A percentile compares a stretch with the other conserved stretches of the same genome.
Evolutionary conservation across 768 basidiomycete genomes (phyloP).

Genomic region (Favolaschia claudopus): DNA sequence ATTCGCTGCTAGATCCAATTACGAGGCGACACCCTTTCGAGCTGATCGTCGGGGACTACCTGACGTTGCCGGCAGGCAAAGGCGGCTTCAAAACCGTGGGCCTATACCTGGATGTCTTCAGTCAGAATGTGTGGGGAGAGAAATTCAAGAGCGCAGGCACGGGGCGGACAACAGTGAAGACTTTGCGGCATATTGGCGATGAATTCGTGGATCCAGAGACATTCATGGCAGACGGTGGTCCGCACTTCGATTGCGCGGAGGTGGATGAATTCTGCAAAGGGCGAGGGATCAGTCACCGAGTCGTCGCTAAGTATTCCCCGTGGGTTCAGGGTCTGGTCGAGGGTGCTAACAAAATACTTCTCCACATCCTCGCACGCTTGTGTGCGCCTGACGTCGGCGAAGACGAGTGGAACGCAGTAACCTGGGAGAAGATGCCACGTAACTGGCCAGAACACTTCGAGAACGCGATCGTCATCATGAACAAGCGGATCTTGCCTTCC

Average conservation of each 20-base stretch:
- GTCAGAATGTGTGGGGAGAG: slow-evolving; percentile 30
- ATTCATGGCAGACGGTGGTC: too few species aligned
- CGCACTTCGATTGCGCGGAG: slow-evolving; percentile 29
- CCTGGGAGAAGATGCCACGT: slow-evolving; percentile 19
- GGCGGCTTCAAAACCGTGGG: slow-evolving; percentile 26
- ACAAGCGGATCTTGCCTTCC: slow-evolving; percentile 32
- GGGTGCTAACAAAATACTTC: slow-evolving; percentile 30
- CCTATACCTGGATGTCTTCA: slow-evolving; percentile 23
- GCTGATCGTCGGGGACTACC: slow-evolving; percentile 35
- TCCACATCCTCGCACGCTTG: slow-evolving; percentile 23
- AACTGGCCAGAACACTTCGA: slow-evolving; percentile 32
- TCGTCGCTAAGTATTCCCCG: slow-evolving; percentile 27
- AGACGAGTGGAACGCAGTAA: slow-evolving; percentile 5
- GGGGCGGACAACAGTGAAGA: too few species aligned
- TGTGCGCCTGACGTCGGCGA: slow-evolving; percentile 28
- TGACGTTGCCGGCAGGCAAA: slow-evolving; percentile 29
- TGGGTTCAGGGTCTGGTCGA: slow-evolving; percentile 37
- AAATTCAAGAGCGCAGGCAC: too few species aligned
- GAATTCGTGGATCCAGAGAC: too few species aligned
- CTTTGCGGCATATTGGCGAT: too few species aligned
- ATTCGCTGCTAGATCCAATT: slow-evolving; percentile 36
- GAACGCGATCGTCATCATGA: slow-evolving; percentile 24
- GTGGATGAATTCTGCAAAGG: slow-evolving; percentile 24
- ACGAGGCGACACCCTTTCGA: slow-evolving; percentile 34
- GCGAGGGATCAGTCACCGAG: slow-evolving; percentile 16